Evolutionary conservation across 2,329 filamentous ascomycete genomes (phyloP).

Genomic region (Fusarium sp.): DNA sequence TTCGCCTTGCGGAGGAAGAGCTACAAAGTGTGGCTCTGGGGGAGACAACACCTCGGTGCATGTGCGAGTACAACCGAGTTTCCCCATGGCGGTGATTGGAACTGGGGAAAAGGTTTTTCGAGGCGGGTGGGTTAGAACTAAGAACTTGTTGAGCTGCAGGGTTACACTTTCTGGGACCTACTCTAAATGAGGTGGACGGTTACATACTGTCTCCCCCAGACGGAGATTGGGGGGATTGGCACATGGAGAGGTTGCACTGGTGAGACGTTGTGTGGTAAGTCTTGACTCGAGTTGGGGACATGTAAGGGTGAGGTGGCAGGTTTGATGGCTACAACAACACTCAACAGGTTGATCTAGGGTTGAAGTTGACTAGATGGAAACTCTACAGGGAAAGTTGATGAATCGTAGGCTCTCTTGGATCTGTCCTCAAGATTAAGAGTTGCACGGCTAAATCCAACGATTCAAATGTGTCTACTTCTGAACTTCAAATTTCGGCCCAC

Average conservation of each 20-base stretch:
- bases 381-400: no score
- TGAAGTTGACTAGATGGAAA: background rate
- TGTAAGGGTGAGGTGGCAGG: background rate
- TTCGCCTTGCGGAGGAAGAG: constrained; percentile 15
- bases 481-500: constrained; percentile 26
- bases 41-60: constrained; percentile 20
- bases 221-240: constrained; percentile 22
- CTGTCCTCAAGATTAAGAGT: background rate
- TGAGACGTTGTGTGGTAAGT: constrained; percentile 3
- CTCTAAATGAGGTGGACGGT: constrained; percentile 2
- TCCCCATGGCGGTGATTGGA: constrained; percentile 15
- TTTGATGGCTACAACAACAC: constrained; percentile 1
- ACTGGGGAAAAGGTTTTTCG: constrained; percentile 12
- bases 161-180: background rate
- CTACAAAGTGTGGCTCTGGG: constrained; percentile 18
- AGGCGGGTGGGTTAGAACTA: constrained; percentile 21
- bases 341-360: background rate
- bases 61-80: constrained; percentile 15
- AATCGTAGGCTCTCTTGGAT: no score
- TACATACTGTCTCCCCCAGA: constrained; percentile 13
- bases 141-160: constrained; percentile 10
- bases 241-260: constrained; percentile 7
- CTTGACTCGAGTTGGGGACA: background rate
- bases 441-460: background rate
- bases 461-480: constrained; percentile 1